A percentile compares a stretch with the other conserved stretches of the same genome.
Evolutionary conservation across 352 stramenopile species (phyloP).

Genomic region (Globisporangium mamillatum): DNA sequence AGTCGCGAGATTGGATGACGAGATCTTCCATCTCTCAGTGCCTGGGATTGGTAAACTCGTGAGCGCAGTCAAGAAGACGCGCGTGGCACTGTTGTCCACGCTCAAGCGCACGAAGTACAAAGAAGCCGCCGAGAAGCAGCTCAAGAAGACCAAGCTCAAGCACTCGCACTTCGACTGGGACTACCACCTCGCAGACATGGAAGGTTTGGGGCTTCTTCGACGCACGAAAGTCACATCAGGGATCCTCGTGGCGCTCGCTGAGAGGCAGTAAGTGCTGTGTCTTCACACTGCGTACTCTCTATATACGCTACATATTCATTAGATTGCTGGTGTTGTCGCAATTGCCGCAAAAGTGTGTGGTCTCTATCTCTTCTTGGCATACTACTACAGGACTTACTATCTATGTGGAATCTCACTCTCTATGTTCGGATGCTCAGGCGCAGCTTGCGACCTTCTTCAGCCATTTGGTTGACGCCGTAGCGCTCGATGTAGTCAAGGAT

Average conservation of each 20-base stretch:
- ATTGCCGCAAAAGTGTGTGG: background rate
- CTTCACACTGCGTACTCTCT: background rate
- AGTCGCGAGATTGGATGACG: conserved; percentile 39
- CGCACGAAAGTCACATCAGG: conserved; percentile 56
- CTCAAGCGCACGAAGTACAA: conserved; percentile 66
- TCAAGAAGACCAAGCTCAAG: conserved; percentile 60
- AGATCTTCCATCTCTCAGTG: conserved; percentile 51
- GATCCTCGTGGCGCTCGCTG: conserved; percentile 37
- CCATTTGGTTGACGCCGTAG: conserved; percentile 48
- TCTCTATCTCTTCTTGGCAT: conserved; percentile 8
- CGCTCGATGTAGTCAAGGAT: conserved; percentile 61
- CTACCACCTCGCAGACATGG: conserved; percentile 65
- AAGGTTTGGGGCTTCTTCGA: conserved; percentile 46
- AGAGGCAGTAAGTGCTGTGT: conserved; percentile 2
- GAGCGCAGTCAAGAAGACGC: conserved; percentile 55
- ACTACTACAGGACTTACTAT: background rate
- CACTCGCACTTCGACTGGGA: conserved; percentile 51
- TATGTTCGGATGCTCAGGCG: conserved; percentile 52
- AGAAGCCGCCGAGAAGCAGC: conserved; percentile 52
- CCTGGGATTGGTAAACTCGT: conserved; percentile 58
- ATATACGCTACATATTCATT: background rate
- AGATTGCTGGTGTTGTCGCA: background rate
- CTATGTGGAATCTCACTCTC: conserved; percentile 14
- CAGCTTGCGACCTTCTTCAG: conserved; percentile 57
- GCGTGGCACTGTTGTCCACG: conserved; percentile 30